Evolutionary conservation across 2,329 filamentous ascomycete species (phyloP), one percentile per base, ranked within the genome.

Genomic region (Calonectria montana): DNA sequence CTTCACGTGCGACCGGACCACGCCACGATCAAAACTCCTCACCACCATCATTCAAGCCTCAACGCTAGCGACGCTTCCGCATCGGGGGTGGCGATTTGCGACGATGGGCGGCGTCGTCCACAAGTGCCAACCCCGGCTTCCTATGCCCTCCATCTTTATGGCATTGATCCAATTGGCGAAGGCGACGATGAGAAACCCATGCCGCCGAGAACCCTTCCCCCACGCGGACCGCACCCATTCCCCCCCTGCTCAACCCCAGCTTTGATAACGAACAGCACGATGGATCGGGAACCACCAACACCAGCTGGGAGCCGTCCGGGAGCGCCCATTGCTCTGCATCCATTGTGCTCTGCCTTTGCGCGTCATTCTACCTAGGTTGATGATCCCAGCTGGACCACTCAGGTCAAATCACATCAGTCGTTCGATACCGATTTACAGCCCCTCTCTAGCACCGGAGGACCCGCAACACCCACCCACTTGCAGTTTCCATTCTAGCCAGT

Each of bases 401-500:
- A 18, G 1, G 25, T 62, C 31, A 45, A 53, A 35, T 50, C 31
- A 61, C 41, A 55, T 21, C 27, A 45, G 29, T 71, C 53, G 48
- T 72, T 68, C 69, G 71, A 74, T 67, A 55, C 50, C 57, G 43
- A 67, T 73, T 67, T 70, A 67, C 65, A 63, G 64, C 35, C 73
- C 73, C 67, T 64, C 67, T 69, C 48, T 64, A 45, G 63, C 41
- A 65, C 64, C 61, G 29, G 29, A 13, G 57, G 73, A 75, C 76
- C 77, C 77, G 74, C 76, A 75, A 70, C 67, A 65, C 65, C 74
- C 67, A 65, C 65, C 74, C 75, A 73, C 73, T 67, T 57, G 57
- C 48, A 23, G 29, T 59, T 71, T 74, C 61, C 27, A 61, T 67
- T 55, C 37, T 53, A 57, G 31, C 76, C 70, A 76, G 68, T 79